A percentile compares a stretch with the other conserved stretches of the same genome.
Conservation (phyloP, 148 eudicot genomes). For the Vaccinium darrowii region DNA sequence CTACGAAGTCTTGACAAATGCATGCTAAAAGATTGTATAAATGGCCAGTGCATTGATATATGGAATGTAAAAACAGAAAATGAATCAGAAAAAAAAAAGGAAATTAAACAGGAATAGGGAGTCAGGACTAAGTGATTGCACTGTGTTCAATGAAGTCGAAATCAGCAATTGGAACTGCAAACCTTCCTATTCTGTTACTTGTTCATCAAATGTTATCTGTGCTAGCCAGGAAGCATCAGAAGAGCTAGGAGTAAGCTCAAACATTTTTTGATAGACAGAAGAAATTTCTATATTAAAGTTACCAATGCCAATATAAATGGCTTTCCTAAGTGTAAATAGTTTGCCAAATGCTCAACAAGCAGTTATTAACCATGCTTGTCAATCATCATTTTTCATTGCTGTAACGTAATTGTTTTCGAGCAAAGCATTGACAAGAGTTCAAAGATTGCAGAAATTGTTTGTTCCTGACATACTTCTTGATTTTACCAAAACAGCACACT, state of each 20-base stretch:
- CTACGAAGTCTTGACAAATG: too few relatives aligned
- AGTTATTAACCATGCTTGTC: not conserved
- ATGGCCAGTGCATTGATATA: too few relatives aligned
- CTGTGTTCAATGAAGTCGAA: not conserved
- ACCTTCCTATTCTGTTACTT: not conserved
- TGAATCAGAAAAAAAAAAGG: not conserved
- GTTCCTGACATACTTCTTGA: not conserved
- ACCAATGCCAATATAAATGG: not conserved
- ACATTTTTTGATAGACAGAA: not conserved
- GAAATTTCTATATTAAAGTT: not conserved
- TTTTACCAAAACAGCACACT: not conserved
- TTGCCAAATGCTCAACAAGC: conserved; percentile 2
- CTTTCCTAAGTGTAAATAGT: not conserved
- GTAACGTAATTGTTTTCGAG: not conserved
- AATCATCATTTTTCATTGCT: not conserved
- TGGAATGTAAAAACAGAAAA: too few relatives aligned
- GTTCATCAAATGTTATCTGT: not conserved
- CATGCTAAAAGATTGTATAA: too few relatives aligned
- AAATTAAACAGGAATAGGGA: not conserved
- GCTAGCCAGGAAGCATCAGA: not conserved
- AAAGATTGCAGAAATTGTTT: not conserved
- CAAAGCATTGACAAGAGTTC: not conserved
- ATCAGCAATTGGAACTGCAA: not conserved
- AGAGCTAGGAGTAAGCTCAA: not conserved
- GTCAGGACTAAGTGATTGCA: not conserved